These are phyloP conservation scores for Phytopythium boreale DNA, from an alignment of 352 stramenopile species.

Conservation along the genomic window DNA sequence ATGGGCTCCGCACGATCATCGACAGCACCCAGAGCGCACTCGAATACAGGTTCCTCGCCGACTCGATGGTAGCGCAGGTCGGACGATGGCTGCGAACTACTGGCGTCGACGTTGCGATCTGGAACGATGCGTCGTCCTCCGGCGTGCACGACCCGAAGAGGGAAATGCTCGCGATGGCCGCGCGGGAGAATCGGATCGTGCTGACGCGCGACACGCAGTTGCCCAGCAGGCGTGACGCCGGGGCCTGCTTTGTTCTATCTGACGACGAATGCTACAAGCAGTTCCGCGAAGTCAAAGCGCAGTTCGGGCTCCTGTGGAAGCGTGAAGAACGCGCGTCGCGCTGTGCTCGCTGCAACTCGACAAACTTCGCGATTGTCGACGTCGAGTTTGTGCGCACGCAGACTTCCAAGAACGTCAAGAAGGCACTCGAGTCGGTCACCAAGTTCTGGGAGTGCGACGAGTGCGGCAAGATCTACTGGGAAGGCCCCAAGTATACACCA, in stretches of 20 bases:
- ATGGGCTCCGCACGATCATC: neutral
- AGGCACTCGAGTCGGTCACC: constrained; percentile 25
- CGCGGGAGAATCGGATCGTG: constrained; percentile 40
- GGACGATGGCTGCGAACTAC: constrained; percentile 71
- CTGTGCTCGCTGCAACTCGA: constrained; percentile 49
- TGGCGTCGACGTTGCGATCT: constrained; percentile 65
- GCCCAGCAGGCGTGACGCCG: constrained; percentile 34
- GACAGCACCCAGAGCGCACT: constrained; percentile 3
- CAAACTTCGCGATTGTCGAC: constrained; percentile 32
- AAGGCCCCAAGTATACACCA: constrained; percentile 67
- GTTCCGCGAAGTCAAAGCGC: constrained; percentile 53
- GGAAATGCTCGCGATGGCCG: constrained; percentile 30
- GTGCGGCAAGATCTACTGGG: constrained; percentile 72
- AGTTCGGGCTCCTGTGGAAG: constrained; percentile 41
- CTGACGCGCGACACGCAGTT: constrained; percentile 47
- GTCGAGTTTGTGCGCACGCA: constrained; percentile 20
- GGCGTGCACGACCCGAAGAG: constrained; percentile 16
- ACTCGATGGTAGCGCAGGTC: constrained; percentile 72
- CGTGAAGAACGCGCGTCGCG: constrained; percentile 33
- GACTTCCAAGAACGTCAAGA: constrained; percentile 23
- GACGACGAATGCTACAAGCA: constrained; percentile 49
- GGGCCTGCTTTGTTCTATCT: constrained; percentile 53
- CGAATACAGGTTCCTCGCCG: constrained; percentile 67
- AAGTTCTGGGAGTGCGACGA: constrained; percentile 47
- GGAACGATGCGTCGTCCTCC: constrained; percentile 16